These are phyloP conservation scores for Candolleomyces aberdarensis DNA, from an alignment of 768 basidiomycete species.

Conservation along the genomic window DNA sequence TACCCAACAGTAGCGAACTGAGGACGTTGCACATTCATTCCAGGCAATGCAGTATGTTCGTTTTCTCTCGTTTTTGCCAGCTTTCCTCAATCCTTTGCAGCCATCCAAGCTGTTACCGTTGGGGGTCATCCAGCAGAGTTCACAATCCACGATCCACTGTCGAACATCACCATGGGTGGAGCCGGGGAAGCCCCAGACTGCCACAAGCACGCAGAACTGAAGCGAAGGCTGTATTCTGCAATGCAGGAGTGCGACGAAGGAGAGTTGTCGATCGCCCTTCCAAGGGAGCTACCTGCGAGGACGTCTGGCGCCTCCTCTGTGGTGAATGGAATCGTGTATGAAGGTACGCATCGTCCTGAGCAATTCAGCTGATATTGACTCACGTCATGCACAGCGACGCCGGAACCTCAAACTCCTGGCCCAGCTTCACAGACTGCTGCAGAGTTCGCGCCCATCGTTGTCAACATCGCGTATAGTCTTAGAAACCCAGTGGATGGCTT, in stretches of 20 bases:
- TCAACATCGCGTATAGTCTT: constrained; percentile 79
- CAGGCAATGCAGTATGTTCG: constrained; percentile 75
- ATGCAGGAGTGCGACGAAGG: constrained; percentile 92
- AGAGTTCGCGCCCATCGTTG: constrained; percentile 73
- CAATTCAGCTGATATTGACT: not conserved
- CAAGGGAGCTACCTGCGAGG: constrained; percentile 64
- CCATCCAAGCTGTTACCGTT: constrained; percentile 71
- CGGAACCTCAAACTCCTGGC: constrained; percentile 75
- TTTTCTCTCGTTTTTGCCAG: not conserved
- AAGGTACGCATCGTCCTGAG: constrained; percentile 43
- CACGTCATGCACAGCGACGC: constrained; percentile 49
- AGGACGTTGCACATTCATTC: constrained; percentile 85
- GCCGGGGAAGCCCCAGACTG: constrained; percentile 65
- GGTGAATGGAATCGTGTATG: constrained; percentile 44
- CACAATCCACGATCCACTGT: constrained; percentile 72
- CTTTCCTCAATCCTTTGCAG: constrained; percentile 34
- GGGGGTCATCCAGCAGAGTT: constrained; percentile 73
- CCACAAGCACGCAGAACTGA: constrained; percentile 89
- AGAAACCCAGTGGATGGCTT: constrained; percentile 82
- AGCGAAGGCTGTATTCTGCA: constrained; percentile 88
- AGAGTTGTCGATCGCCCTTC: constrained; percentile 88
- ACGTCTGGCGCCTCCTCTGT: constrained; percentile 46
- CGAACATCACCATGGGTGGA: constrained; percentile 54
- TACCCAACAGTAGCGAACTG: constrained; percentile 77
- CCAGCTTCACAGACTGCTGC: constrained; percentile 35